Percentiles rank a stretch among this genome's conserved stretches.
These are phyloP conservation scores for Phanerochaete carnosa DNA, from an alignment of 768 basidiomycete genomes.

Conservation along the genomic window DNA sequence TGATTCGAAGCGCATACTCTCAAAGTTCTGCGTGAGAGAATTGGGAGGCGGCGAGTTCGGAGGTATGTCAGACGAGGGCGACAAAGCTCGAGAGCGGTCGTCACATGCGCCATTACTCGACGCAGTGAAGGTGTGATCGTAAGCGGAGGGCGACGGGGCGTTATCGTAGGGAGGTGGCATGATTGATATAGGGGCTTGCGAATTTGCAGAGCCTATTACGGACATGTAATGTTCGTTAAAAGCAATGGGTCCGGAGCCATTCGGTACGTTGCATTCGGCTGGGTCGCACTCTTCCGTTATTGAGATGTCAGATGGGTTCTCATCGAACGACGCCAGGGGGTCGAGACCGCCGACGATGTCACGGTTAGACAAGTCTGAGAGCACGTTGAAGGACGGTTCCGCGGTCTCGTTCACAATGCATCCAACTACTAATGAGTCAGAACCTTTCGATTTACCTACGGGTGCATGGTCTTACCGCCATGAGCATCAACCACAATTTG, in stretches of 20 bases:
- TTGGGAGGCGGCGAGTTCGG: conserved; percentile 50
- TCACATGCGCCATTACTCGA: conserved; percentile 54
- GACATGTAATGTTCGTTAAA: conserved; percentile 53
- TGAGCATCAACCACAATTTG: no score
- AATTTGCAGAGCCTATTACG: conserved; percentile 24
- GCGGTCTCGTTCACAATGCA: no score
- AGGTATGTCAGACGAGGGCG: conserved; percentile 55
- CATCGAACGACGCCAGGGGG: conserved; percentile 46
- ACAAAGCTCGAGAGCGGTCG: conserved; percentile 60
- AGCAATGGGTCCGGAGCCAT: conserved; percentile 48
- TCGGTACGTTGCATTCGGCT: conserved; percentile 63
- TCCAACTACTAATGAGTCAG: no score
- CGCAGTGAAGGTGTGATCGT: conserved; percentile 59
- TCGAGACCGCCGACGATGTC: conserved; percentile 33
- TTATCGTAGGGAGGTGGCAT: conserved; percentile 34
- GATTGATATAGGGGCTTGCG: conserved; percentile 37
- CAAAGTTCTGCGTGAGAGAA: conserved; percentile 53
- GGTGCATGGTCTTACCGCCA: no score
- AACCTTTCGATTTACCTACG: no score
- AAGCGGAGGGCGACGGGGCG: conserved; percentile 38
- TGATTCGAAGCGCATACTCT: conserved; percentile 61
- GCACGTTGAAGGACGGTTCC: conserved; percentile 53
- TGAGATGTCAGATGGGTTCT: conserved; percentile 36
- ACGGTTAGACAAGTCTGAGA: conserved; percentile 54
- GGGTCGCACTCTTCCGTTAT: conserved; percentile 63